Evolutionary conservation across 2,329 filamentous ascomycete genomes (phyloP).

Genomic region (Incumbomyces lentus): DNA sequence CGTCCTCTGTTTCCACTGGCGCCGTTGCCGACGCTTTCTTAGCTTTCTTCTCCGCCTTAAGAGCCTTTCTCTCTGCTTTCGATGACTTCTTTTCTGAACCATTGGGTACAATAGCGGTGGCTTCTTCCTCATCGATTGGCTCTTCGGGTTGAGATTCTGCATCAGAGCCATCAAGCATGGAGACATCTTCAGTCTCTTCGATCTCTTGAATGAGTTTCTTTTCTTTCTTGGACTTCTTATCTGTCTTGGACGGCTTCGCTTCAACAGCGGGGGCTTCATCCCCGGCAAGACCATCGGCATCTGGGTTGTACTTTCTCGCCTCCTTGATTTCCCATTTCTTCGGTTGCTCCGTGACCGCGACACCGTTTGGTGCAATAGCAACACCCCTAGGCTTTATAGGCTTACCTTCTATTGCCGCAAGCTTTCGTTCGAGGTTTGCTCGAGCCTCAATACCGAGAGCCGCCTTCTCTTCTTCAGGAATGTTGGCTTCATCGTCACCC

Average conservation of each 20-base stretch:
- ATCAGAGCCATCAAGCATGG: conserved; percentile 35
- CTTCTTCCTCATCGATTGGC: conserved; percentile 33
- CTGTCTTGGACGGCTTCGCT: conserved; percentile 34
- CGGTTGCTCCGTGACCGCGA: conserved; percentile 46
- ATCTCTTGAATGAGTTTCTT: conserved; percentile 38
- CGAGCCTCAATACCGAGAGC: conserved; percentile 58
- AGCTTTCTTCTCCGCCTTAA: conserved; percentile 31
- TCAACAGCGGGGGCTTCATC: conserved; percentile 51
- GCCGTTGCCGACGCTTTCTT: conserved; percentile 29
- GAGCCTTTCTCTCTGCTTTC: conserved; percentile 16
- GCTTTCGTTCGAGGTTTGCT: conserved; percentile 39
- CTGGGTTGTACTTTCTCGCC: conserved; percentile 84
- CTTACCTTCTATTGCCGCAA: conserved; percentile 69
- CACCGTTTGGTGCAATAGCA: conserved; percentile 63
- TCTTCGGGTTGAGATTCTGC: conserved; percentile 34
- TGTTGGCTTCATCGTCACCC: conserved; percentile 53
- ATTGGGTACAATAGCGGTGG: conserved; percentile 20
- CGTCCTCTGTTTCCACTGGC: conserved; percentile 29
- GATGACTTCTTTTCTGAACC: conserved; percentile 8
- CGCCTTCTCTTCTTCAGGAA: conserved; percentile 75
- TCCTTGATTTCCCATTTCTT: conserved; percentile 85
- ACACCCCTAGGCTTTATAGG: conserved; percentile 67
- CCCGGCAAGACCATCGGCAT: conserved; percentile 73
- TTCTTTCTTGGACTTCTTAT: conserved; percentile 26
- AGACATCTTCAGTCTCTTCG: conserved; percentile 28